Percentiles rank a stretch among this genome's conserved stretches.
phyloP scores from a whole-genome alignment of 495 filamentous ascomycete genomes.

The Xylaria cubensis region DNA sequence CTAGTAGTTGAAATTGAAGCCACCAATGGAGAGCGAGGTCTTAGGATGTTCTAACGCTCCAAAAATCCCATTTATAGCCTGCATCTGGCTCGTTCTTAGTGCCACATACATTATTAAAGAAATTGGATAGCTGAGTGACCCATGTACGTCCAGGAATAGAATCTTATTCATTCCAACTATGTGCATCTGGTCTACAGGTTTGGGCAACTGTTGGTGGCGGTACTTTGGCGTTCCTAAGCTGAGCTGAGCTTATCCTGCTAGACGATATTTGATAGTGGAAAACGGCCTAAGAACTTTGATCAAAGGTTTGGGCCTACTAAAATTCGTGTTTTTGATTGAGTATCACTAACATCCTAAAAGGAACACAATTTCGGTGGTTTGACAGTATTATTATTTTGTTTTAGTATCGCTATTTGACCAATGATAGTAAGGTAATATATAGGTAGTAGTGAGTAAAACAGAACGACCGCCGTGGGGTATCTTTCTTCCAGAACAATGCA shows the following conservation, averaged over 20 bases:
- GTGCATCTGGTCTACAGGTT: not conserved
- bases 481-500: conserved; percentile 30
- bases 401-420: conserved; percentile 11
- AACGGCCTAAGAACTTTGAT: not conserved
- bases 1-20: not conserved
- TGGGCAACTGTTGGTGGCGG: not conserved
- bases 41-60: conserved; percentile 10
- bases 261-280: not conserved
- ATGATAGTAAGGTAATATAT: conserved; percentile 6
- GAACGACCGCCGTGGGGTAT: conserved; percentile 30
- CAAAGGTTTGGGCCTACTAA: not conserved
- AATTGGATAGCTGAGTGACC: not conserved
- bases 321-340: not conserved
- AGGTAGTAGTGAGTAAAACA: conserved; percentile 22
- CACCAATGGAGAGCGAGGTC: not conserved
- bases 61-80: not conserved
- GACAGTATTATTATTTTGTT: conserved; percentile 18
- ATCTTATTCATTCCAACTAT: not conserved
- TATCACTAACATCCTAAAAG: not conserved
- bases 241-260: not conserved
- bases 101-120: not conserved
- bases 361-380: not conserved
- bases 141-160: not conserved
- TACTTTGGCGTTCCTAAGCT: not conserved
- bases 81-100: conserved; percentile 15